Percentiles rank a stretch among this genome's conserved stretches.
Conservation (phyloP, 2,329 filamentous ascomycete genomes). For the Capronia americana region DNA sequence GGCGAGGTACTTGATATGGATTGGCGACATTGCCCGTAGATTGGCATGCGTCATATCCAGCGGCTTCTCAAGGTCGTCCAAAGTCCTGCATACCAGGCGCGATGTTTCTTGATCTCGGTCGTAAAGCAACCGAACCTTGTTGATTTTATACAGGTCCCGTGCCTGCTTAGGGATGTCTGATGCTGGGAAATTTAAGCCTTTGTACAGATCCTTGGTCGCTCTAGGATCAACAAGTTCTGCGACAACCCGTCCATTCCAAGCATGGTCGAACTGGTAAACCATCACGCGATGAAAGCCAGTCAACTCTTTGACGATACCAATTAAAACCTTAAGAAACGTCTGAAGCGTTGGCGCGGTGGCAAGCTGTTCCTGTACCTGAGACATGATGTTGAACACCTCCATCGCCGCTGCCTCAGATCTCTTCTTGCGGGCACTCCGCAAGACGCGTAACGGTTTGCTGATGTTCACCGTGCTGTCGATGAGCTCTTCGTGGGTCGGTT, state of each 20-base stretch:
- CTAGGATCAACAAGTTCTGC: conserved; percentile 83
- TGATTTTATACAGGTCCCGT: conserved; percentile 86
- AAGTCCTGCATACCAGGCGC: conserved; percentile 77
- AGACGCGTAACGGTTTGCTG: conserved; percentile 77
- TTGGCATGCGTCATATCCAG: conserved; percentile 85
- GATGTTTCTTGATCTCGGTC: conserved; percentile 81
- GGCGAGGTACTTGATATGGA: conserved; percentile 82
- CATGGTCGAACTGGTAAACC: conserved; percentile 87
- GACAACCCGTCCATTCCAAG: conserved; percentile 84
- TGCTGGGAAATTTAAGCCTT: conserved; percentile 86
- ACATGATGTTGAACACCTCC: conserved; percentile 91
- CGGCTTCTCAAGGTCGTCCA: conserved; percentile 74
- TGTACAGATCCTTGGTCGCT: conserved; percentile 81
- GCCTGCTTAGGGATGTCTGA: conserved; percentile 86
- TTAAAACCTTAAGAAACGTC: conserved; percentile 77
- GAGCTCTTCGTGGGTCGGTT: conserved; percentile 76
- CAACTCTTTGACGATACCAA: conserved; percentile 85
- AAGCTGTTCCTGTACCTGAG: conserved; percentile 87
- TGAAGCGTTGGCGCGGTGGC: conserved; percentile 74
- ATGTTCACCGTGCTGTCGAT: conserved; percentile 75
- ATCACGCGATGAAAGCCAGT: conserved; percentile 92
- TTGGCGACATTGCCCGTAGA: conserved; percentile 86
- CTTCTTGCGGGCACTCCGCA: conserved; percentile 75
- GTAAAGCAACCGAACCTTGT: conserved; percentile 86
- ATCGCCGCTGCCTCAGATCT: conserved; percentile 86